Conservation (phyloP, 192 early-diverging fungal species). For the Paraglomus occultum region DNA sequence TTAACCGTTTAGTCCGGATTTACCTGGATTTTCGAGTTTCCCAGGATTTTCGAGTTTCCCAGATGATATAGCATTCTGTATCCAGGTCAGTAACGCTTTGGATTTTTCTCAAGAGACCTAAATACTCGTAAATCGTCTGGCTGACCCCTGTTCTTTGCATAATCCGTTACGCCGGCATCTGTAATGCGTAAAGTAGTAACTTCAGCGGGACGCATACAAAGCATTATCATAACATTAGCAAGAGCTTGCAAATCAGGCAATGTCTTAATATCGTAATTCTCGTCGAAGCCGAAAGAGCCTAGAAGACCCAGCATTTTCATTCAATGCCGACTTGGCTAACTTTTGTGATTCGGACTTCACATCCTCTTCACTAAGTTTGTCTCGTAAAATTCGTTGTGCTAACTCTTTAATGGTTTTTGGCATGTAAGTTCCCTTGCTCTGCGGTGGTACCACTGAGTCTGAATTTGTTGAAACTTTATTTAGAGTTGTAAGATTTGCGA, state of each 20-base stretch:
- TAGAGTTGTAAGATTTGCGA: too few relatives aligned
- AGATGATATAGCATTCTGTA: conserved; percentile 20
- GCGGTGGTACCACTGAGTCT: not conserved
- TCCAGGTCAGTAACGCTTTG: conserved; percentile 11
- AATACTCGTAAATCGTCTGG: not conserved
- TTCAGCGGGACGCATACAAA: conserved; percentile 14
- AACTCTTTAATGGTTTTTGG: not conserved
- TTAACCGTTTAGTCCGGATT: conserved; percentile 2
- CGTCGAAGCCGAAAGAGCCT: conserved; percentile 2
- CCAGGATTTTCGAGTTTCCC: not conserved
- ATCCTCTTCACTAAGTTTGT: conserved; percentile 12
- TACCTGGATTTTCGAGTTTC: not conserved
- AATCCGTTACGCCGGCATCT: not conserved
- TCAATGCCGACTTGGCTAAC: not conserved
- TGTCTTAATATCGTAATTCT: conserved; percentile 4
- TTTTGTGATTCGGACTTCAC: not conserved
- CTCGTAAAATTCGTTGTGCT: conserved; percentile 6
- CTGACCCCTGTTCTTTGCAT: conserved; percentile 3
- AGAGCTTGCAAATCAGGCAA: conserved; percentile 10
- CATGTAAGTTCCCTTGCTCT: not conserved
- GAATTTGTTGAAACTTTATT: not conserved
- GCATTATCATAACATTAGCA: conserved; percentile 22
- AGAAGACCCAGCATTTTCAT: not conserved
- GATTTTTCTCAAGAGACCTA: conserved; percentile 17
- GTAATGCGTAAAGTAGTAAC: conserved; percentile 11